These are phyloP conservation scores for Diaporthe citriasiana DNA, from an alignment of 2,329 filamentous ascomycete species.

Conservation along the genomic window DNA sequence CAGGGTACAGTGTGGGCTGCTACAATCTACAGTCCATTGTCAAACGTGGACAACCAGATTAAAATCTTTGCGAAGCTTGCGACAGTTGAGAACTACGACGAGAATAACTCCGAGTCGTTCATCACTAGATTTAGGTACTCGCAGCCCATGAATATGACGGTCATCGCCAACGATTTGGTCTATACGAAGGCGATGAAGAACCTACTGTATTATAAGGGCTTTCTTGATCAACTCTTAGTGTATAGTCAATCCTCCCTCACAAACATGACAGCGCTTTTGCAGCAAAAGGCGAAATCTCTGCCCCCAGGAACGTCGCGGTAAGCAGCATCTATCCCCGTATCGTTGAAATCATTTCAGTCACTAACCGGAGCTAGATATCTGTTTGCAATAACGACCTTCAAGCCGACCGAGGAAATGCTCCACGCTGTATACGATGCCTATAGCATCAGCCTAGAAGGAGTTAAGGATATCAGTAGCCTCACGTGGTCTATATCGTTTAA, in stretches of 20 bases:
- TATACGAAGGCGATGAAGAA: neutral
- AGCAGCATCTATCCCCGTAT: neutral
- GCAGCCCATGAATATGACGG: neutral
- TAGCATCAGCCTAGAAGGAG: conserved; percentile 2
- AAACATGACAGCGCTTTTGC: conserved; percentile 3
- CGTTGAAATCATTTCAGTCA: too few species aligned
- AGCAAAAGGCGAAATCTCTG: neutral
- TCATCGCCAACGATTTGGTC: conserved; percentile 15
- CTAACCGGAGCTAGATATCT: neutral
- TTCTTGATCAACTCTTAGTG: neutral
- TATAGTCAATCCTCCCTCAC: neutral
- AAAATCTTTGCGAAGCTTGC: neutral
- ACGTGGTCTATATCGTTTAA: conserved; percentile 4
- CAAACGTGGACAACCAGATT: conserved; percentile 17
- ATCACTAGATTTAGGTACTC: conserved; percentile 15
- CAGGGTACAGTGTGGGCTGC: conserved; percentile 43
- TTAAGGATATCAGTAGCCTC: conserved; percentile 6
- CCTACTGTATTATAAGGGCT: neutral
- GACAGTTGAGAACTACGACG: conserved; percentile 3
- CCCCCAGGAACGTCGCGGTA: neutral
- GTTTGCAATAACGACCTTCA: conserved; percentile 25
- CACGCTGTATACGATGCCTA: conserved; percentile 16
- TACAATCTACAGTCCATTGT: neutral
- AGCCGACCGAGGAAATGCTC: conserved; percentile 22
- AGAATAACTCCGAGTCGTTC: conserved; percentile 23